Evolutionary conservation across 1,284 basidiomycete species (phyloP).

Genomic region (Malassezia nana): DNA sequence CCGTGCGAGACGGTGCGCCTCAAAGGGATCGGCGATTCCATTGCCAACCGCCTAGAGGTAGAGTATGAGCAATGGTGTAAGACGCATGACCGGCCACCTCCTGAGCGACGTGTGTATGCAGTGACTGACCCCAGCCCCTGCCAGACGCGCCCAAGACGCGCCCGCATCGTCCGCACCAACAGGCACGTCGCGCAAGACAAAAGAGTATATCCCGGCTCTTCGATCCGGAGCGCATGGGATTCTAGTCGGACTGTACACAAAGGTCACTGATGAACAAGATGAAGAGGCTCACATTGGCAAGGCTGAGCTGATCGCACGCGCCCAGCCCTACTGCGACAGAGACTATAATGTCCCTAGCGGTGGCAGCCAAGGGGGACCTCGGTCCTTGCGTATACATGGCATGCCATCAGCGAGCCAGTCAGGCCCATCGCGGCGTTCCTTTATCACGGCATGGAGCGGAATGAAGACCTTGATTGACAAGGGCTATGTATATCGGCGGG

Average conservation of each 20-base stretch:
- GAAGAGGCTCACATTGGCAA: constrained; percentile 25
- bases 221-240: constrained; percentile 44
- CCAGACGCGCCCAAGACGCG: background rate
- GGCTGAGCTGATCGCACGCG: constrained; percentile 34
- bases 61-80: constrained; percentile 33
- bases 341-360: constrained; percentile 29
- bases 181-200: constrained; percentile 5
- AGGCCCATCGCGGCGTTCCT: constrained; percentile 12
- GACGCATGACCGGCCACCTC: constrained; percentile 23
- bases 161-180: background rate
- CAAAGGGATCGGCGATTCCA: constrained; percentile 32
- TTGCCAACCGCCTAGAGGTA: constrained; percentile 30
- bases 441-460: constrained; percentile 43
- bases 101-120: constrained; percentile 19
- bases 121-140: background rate
- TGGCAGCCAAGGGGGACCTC: constrained; percentile 3
- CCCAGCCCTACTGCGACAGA: constrained; percentile 36
- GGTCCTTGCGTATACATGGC: constrained; percentile 19
- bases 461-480: constrained; percentile 46
- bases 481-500: constrained; percentile 38
- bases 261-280: constrained; percentile 15
- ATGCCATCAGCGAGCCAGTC: constrained; percentile 1
- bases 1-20: constrained; percentile 35
- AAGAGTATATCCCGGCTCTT: constrained; percentile 36
- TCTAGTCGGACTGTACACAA: constrained; percentile 33